Conservation (phyloP, 345 rosid species). For the Citrus inodora region DNA sequence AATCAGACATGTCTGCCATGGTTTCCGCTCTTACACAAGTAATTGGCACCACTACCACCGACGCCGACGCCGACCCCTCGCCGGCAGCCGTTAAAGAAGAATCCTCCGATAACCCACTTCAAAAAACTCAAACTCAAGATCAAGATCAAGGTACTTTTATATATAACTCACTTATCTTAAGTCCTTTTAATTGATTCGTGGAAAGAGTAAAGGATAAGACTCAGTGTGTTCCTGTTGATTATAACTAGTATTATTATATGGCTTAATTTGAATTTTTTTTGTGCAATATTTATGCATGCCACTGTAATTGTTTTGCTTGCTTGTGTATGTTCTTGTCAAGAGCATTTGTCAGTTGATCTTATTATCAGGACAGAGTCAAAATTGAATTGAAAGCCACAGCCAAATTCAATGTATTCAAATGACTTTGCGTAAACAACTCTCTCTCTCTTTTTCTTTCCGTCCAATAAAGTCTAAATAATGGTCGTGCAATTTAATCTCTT, state of each 20-base stretch:
- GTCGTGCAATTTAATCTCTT: no score
- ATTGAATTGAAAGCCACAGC: slow-evolving; percentile 20
- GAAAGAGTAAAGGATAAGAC: neutral
- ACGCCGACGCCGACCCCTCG: neutral
- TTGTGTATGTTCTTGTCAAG: neutral
- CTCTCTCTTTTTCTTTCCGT: slow-evolving; percentile 8
- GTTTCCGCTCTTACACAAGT: slow-evolving; percentile 68
- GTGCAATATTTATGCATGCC: neutral
- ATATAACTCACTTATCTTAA: neutral
- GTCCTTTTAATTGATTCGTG: no score
- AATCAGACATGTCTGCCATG: slow-evolving; percentile 78
- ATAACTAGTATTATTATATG: no score
- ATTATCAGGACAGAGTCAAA: no score
- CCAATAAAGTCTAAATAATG: no score
- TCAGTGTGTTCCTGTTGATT: neutral
- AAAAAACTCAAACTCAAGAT: slow-evolving; percentile 5
- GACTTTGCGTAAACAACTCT: slow-evolving; percentile 60
- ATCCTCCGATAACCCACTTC: slow-evolving; percentile 16
- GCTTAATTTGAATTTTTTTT: neutral
- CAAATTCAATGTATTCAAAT: slow-evolving; percentile 49
- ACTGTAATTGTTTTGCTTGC: neutral
- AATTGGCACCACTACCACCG: slow-evolving; percentile 29
- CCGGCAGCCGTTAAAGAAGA: slow-evolving; percentile 29
- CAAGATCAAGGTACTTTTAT: slow-evolving; percentile 39
- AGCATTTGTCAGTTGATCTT: no score